Evolutionary conservation across 2,329 filamentous ascomycete species (phyloP), one percentile per base, ranked within the genome.

Genomic region (Scleromitrula shiraiana): DNA sequence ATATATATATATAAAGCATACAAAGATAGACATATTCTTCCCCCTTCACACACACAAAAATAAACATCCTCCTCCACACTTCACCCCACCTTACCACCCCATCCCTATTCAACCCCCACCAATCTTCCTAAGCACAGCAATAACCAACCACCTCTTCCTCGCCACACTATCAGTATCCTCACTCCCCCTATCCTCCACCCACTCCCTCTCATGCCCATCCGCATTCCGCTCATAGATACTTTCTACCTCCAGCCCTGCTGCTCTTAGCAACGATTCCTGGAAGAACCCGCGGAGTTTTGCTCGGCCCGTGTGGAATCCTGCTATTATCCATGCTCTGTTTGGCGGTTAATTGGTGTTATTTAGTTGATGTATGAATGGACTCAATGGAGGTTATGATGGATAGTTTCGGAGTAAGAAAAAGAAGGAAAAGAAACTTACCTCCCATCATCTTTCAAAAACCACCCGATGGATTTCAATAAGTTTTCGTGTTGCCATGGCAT

Each of bases 401-500:
- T 29, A 7, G 26, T 29, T 6, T 29, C 12, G 26, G 26, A 27
- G 12, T 6, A 12, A 27, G 26, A 27, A 27, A 12, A 12, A 27
- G 33, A 19, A 22, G 17, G 33, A 36, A 19, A 36, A 20, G 33
- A 32, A 17, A 47, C 45, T 47, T 22, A 47, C 45, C 76, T 69
- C 2, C 75, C 14, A 58, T 63, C 2, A 38, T 55, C 60, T 1
- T 63, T 66, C 15, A 88, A 68, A 60, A 87, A 85, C 64, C 79
- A 77, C 5, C 71, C 64, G 60, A 87, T 77, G 20, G 81, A 85
- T 35, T 61, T 64, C 39, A 74, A 73, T 22, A 88, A 71, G 62
- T 81, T 83, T n/a, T 65, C 71, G 64, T 88, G 85, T 68, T 88
- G 76, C 69, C 74, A 75, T 1, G 78, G 76, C 80, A 88, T 86